Conservation (phyloP, 306 rosid species). For the Dicorynia guianensis region DNA sequence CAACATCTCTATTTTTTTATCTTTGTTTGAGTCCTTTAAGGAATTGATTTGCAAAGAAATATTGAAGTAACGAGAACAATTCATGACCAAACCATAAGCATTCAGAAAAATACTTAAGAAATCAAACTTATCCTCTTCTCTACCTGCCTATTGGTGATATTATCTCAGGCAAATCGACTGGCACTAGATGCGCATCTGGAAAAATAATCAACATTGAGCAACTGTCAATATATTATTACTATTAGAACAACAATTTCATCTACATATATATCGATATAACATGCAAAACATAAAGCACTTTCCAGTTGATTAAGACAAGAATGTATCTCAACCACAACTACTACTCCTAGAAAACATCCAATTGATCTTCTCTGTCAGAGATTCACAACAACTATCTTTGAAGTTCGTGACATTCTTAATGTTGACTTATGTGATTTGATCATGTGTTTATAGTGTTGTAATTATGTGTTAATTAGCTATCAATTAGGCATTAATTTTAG, state of each 20-base stretch:
- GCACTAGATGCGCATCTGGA: conserved; percentile 88
- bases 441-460: no score
- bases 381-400: conserved; percentile 22
- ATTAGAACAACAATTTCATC: background rate
- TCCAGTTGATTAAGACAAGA: background rate
- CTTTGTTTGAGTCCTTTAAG: background rate
- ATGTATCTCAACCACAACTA: conserved; percentile 17
- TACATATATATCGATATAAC: background rate
- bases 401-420: conserved; percentile 19
- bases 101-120: conserved; percentile 15
- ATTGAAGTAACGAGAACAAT: conserved; percentile 2
- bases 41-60: background rate
- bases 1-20: background rate
- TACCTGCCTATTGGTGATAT: conserved; percentile 80
- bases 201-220: conserved; percentile 20
- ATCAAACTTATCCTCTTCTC: conserved; percentile 34
- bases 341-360: conserved; percentile 12
- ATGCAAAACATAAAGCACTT: background rate
- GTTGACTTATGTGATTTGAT: no score
- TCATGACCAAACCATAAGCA: conserved; percentile 19
- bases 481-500: no score
- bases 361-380: conserved; percentile 5
- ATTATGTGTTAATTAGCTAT: no score
- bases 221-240: conserved; percentile 23
- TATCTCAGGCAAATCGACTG: conserved; percentile 87